phyloP scores from a whole-genome alignment of 1,284 basidiomycete species.

The Ustilago nuda region DNA sequence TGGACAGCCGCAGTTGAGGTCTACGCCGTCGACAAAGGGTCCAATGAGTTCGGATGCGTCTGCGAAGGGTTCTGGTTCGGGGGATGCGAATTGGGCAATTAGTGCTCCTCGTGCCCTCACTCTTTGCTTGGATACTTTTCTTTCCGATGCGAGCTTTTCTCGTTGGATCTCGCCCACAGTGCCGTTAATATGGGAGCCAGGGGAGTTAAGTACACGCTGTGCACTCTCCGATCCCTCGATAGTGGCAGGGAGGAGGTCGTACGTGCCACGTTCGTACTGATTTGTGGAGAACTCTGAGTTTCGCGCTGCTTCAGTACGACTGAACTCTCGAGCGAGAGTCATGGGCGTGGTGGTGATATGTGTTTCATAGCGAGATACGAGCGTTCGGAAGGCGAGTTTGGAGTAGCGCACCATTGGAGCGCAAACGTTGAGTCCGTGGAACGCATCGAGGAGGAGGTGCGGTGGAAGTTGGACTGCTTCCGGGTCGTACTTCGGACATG shows the following conservation, averaged over 20 bases:
- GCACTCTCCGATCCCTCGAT: slow-evolving; percentile 50
- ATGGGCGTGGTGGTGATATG: slow-evolving; percentile 76
- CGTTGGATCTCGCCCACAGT: slow-evolving; percentile 17
- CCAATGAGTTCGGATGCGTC: slow-evolving; percentile 74
- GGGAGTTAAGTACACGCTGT: slow-evolving; percentile 7
- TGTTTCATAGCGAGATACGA: slow-evolving; percentile 74
- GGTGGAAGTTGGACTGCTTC: slow-evolving; percentile 38
- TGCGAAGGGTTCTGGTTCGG: slow-evolving; percentile 72
- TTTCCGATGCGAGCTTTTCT: slow-evolving; percentile 13
- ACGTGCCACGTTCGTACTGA: slow-evolving; percentile 73
- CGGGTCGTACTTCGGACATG: slow-evolving; percentile 31
- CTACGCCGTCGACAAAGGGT: slow-evolving; percentile 73
- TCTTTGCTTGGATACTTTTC: slow-evolving; percentile 29
- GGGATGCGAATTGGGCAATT: slow-evolving; percentile 75
- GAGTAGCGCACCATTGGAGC: slow-evolving; percentile 75
- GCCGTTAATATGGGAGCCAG: neutral
- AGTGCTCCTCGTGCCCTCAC: slow-evolving; percentile 72
- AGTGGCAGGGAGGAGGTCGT: slow-evolving; percentile 68
- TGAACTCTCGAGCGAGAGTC: slow-evolving; percentile 75
- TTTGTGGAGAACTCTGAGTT: slow-evolving; percentile 74
- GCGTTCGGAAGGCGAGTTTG: slow-evolving; percentile 74
- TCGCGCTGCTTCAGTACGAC: slow-evolving; percentile 73
- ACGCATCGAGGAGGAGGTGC: slow-evolving; percentile 54
- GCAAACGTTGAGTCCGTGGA: slow-evolving; percentile 58
- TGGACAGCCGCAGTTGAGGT: slow-evolving; percentile 73